phyloP scores from a whole-genome alignment of 768 basidiomycete species.

The Hygrophorus russula region DNA sequence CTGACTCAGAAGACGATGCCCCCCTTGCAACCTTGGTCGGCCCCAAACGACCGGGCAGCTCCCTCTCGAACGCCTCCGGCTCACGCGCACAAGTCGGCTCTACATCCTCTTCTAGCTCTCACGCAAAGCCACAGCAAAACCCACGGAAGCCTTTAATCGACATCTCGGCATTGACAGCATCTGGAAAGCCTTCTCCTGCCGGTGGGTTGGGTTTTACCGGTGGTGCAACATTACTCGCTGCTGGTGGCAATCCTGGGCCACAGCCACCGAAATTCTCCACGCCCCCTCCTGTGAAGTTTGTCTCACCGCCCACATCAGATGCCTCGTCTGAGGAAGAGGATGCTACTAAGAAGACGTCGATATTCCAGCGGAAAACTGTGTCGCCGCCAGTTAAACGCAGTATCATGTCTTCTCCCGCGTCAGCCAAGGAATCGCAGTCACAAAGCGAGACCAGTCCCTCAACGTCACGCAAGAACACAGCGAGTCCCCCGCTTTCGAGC shows the following conservation, averaged over 20 bases:
- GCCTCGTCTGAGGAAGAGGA: not conserved
- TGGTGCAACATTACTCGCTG: not conserved
- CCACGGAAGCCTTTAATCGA: slow-evolving; percentile 38
- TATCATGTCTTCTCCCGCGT: too few relatives aligned
- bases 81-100: slow-evolving; percentile 12
- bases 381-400: too few relatives aligned
- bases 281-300: not conserved
- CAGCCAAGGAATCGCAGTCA: too few relatives aligned
- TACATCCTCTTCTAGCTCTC: not conserved
- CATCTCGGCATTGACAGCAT: slow-evolving; percentile 33
- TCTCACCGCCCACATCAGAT: slow-evolving; percentile 5
- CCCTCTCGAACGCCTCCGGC: slow-evolving; percentile 31
- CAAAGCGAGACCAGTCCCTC: too few relatives aligned
- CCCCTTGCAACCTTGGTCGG: slow-evolving; percentile 53
- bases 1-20: slow-evolving; percentile 40
- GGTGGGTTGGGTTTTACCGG: too few relatives aligned
- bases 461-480: not conserved
- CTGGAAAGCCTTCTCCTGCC: slow-evolving; percentile 6
- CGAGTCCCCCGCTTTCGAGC: not conserved
- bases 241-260: slow-evolving; percentile 2
- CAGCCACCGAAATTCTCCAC: not conserved
- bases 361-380: too few relatives aligned
- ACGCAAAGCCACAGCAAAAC: not conserved
- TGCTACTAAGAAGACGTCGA: too few relatives aligned
- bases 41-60: slow-evolving; percentile 59